Percentiles rank a stretch among this genome's conserved stretches.
These are phyloP conservation scores for Sphaerobolus stellatus DNA, from an alignment of 1,284 basidiomycete genomes.

Conservation along the genomic window DNA sequence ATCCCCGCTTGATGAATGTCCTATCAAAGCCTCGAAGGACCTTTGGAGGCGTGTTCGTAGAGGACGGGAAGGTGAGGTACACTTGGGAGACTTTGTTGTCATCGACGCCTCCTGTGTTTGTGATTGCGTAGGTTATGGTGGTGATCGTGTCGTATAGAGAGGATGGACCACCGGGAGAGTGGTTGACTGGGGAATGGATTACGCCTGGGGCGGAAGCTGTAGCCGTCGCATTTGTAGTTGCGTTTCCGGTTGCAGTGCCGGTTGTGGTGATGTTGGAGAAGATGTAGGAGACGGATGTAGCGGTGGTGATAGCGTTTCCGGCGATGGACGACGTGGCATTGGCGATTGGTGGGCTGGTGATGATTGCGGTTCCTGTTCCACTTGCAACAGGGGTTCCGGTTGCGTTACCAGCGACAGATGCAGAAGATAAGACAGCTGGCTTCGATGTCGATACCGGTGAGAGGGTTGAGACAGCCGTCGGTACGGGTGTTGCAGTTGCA, in stretches of 20 bases:
- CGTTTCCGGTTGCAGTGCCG: constrained; percentile 18
- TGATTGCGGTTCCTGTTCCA: neutral
- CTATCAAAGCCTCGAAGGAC: constrained; percentile 66
- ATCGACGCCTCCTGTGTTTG: constrained; percentile 53
- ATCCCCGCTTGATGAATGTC: constrained; percentile 47
- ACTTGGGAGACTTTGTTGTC: constrained; percentile 60
- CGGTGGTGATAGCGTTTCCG: too few relatives aligned
- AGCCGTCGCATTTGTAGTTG: constrained; percentile 19
- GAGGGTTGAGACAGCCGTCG: constrained; percentile 27
- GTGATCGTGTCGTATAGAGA: constrained; percentile 62
- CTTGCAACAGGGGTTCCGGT: neutral
- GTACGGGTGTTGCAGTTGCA: neutral
- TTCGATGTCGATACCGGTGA: too few relatives aligned
- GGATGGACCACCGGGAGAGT: constrained; percentile 11
- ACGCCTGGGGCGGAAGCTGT: constrained; percentile 12
- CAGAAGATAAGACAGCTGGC: too few relatives aligned
- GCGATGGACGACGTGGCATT: too few relatives aligned
- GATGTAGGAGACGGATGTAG: neutral
- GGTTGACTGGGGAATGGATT: too few relatives aligned
- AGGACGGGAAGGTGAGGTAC: constrained; percentile 59
- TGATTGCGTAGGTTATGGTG: constrained; percentile 56
- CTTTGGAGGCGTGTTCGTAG: constrained; percentile 58
- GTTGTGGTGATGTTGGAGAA: neutral
- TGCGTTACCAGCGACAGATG: too few relatives aligned
- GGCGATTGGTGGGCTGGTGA: neutral